Evolutionary conservation across 2,329 filamentous ascomycete genomes (phyloP), one percentile per base, ranked within the genome.

Genomic region (Coniochaeta pulveracea): DNA sequence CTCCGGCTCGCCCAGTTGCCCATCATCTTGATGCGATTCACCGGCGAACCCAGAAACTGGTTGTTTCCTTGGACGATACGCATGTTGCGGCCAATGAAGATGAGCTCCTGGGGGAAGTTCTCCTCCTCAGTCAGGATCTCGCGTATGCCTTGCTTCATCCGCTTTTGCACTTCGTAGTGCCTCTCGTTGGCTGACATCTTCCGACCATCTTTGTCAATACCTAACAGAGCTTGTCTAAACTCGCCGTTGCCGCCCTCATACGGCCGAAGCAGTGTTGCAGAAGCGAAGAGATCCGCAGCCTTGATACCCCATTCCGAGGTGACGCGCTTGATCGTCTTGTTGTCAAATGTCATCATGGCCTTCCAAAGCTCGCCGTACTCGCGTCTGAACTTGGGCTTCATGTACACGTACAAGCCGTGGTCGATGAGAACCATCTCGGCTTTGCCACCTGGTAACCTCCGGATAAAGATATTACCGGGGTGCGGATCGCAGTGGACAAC

Each of bases 401-500:
- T 91, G 55, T 84, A 80, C 36, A 96, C 85, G 60, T 98, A 98
- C 5, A 98, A 74, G 0, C 91, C 91, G 56, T 98, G 91, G 56
- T 98, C 91, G 51, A 98, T 94, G 22, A 98, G 76, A 1, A 96
- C 89, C 19, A 98, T 70, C 60, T 98, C 86, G 1, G 89, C 71
- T 26, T 76, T 70, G n/a, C 89, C 89, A 26, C 69, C 78, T 1
- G 86, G 82, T 11, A 85, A 66, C 7, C 91, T 80, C 7, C 91
- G 81, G 50, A 96, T 80, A 60, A 98, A 94, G 54, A 96, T 91
- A 59, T 98, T 98, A 18, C 89, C 89, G 1, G 91, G 91, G 51
- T 98, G 91, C 8, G 91, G 91, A 54, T 98, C 91, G 59, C 89
- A 95, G 61, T 98, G 89, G 1, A 96, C 84, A 26, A 84, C 72